Conservation (phyloP, 345 rosid species). For the Anastatica hierochuntica region DNA sequence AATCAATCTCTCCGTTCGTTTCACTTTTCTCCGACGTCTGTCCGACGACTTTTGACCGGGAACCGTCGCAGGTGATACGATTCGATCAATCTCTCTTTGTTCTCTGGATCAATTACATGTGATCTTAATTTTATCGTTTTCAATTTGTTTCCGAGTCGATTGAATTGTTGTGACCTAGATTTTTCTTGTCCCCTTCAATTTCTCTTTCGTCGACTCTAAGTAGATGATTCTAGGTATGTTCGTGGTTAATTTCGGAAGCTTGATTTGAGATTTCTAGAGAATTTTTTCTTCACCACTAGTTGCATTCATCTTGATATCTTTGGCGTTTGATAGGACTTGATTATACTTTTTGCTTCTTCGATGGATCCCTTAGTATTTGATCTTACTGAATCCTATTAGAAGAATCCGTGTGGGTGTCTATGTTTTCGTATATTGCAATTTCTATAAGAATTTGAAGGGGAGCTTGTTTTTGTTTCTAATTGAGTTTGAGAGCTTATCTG, state of each 20-base stretch:
- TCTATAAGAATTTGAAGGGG: neutral
- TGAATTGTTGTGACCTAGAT: conserved; percentile 11
- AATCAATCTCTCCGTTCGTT: neutral
- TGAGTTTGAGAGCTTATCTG: conserved; percentile 45
- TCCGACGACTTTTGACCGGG: conserved; percentile 3
- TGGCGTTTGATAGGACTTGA: neutral
- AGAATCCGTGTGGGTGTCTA: neutral
- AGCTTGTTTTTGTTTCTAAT: conserved; percentile 23
- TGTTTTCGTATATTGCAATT: neutral
- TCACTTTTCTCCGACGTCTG: neutral
- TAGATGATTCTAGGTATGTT: neutral
- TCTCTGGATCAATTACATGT: neutral
- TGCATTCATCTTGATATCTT: neutral
- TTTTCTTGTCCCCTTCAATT: neutral
- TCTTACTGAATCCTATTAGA: neutral
- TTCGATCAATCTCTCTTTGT: neutral
- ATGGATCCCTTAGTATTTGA: neutral
- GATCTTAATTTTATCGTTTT: neutral
- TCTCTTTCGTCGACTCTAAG: neutral
- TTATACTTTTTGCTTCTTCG: neutral
- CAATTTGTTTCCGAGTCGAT: neutral
- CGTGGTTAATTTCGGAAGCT: neutral
- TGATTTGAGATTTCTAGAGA: neutral
- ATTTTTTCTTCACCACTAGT: conserved; percentile 4
- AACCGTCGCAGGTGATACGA: conserved; percentile 8